These are phyloP conservation scores for Beauveria brongniartii DNA, from an alignment of 2,329 filamentous ascomycete genomes.

Conservation along the genomic window DNA sequence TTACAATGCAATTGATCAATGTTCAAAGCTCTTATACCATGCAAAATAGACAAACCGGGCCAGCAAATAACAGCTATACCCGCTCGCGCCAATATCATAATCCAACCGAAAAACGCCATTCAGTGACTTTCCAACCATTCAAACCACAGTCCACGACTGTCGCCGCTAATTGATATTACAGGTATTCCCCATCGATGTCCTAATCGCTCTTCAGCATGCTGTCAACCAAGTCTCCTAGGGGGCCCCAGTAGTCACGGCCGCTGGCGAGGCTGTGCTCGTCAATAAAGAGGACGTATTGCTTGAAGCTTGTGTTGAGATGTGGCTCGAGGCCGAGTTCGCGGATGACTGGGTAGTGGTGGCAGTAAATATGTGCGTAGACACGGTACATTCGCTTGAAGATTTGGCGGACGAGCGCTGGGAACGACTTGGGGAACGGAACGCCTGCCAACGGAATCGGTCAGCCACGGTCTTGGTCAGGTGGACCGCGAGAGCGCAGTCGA, in stretches of 20 bases:
- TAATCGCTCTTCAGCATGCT: conserved; percentile 94
- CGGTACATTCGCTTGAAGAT: conserved; percentile 99
- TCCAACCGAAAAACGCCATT: conserved; percentile 7
- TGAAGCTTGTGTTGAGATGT: conserved; percentile 98
- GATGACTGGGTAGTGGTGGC: conserved; percentile 96
- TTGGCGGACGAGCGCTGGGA: conserved; percentile 80
- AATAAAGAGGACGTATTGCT: conserved; percentile 98
- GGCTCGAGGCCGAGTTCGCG: conserved; percentile 92
- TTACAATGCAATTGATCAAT: neutral
- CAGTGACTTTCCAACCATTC: neutral
- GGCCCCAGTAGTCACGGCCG: conserved; percentile 96
- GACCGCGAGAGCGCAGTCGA: neutral
- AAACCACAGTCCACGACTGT: neutral
- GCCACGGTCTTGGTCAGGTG: neutral
- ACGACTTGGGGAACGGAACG: conserved; percentile 90
- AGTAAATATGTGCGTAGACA: conserved; percentile 99
- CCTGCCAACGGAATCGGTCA: conserved; percentile 38
- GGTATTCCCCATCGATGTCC: conserved; percentile 14
- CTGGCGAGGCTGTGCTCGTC: conserved; percentile 90
- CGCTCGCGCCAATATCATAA: neutral
- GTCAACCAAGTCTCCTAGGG: conserved; percentile 88
- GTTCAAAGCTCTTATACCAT: neutral
- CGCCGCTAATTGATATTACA: neutral
- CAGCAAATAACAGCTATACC: neutral
- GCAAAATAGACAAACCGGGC: neutral